Evolutionary conservation across 306 rosid genomes (phyloP), one percentile per base, ranked within the genome.

Genomic region (Crotalaria pallida): DNA sequence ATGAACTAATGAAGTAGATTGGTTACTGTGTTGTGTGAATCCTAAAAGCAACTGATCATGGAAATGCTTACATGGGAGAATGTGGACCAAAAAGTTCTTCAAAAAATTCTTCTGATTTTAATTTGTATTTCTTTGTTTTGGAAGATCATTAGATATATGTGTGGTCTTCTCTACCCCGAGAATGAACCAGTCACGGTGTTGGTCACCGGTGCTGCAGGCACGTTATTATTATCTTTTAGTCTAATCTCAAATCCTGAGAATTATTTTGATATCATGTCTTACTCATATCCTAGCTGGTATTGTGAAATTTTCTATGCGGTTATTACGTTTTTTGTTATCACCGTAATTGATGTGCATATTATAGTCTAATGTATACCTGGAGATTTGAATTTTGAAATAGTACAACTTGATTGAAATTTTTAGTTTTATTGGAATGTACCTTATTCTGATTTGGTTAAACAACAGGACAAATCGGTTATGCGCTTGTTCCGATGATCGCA

Each of bases 141-240:
- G 92, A 90, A 78, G 80, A 87, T 90, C 36, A 67, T 83, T 40
- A 85, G 64, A 67, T 59, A 85, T 47, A 87, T 94, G 95, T 85
- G 81, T 74, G 77, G 87, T 71, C 89, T 94, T 79, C 67, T 85
- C 33, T 71, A 48, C 34, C 43, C 49, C 43, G 87, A 88, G 65
- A 90, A 85, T 81, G 91, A 92, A 52, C 96, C 98, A 1, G 40
- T 88, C 34, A 87, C 45, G 0, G 86, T 93, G 1, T 84, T 93
- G 80, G 86, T 93, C 81, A 88, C 92, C 1, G 96, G 96, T 36
- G 97, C 96, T 70, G 84, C 92, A 87, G 95, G 96, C 91, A 90
- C 67, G 92, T 22, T 21, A 51, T n/a, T 21, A 51, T 19, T 3
- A 51, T 51, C 15, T 10, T 51, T 19, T 26, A 51, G 10, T 21